Percentiles rank a stretch among this genome's conserved stretches.
Evolutionary conservation across 805 yeast species (phyloP).

Genomic region (Candida lessepsii): DNA sequence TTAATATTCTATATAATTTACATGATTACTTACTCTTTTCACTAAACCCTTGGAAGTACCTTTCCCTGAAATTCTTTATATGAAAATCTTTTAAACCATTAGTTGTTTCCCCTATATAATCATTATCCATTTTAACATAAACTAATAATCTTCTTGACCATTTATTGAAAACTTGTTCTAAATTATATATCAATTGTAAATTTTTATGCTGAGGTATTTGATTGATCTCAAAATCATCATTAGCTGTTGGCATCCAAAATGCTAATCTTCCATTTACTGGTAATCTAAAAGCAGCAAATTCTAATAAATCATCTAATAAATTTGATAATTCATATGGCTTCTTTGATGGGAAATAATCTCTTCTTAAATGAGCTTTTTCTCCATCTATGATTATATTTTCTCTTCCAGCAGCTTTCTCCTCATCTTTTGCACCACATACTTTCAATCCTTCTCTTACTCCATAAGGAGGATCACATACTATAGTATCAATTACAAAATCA

Average conservation of each 20-base stretch:
- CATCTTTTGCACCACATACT: slow-evolving; percentile 78
- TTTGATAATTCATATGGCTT: slow-evolving; percentile 82
- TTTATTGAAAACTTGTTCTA: slow-evolving; percentile 86
- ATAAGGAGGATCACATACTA: slow-evolving; percentile 96
- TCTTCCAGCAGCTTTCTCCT: slow-evolving; percentile 68
- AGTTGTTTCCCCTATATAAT: slow-evolving; percentile 48
- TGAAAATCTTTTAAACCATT: slow-evolving; percentile 46
- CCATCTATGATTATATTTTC: slow-evolving; percentile 78
- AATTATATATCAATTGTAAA: slow-evolving; percentile 64
- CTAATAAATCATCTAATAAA: slow-evolving; percentile 72
- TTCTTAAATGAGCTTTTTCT: slow-evolving; percentile 67
- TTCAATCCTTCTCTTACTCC: slow-evolving; percentile 95
- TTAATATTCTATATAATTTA: no score
- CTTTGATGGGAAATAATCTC: slow-evolving; percentile 89
- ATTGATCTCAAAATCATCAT: slow-evolving; percentile 70
- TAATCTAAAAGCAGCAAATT: slow-evolving; percentile 69
- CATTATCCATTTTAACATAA: slow-evolving; percentile 61
- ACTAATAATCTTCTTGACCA: slow-evolving; percentile 90
- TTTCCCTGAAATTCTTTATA: slow-evolving; percentile 62
- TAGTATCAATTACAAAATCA: slow-evolving; percentile 66
- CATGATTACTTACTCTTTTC: slow-evolving; percentile 24
- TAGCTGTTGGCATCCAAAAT: slow-evolving; percentile 98
- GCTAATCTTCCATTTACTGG: slow-evolving; percentile 78
- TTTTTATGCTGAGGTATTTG: slow-evolving; percentile 76
- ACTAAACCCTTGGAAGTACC: slow-evolving; percentile 71